These are phyloP conservation scores for Colletotrichum sp. DNA, from an alignment of 2,329 filamentous ascomycete genomes.

Conservation along the genomic window DNA sequence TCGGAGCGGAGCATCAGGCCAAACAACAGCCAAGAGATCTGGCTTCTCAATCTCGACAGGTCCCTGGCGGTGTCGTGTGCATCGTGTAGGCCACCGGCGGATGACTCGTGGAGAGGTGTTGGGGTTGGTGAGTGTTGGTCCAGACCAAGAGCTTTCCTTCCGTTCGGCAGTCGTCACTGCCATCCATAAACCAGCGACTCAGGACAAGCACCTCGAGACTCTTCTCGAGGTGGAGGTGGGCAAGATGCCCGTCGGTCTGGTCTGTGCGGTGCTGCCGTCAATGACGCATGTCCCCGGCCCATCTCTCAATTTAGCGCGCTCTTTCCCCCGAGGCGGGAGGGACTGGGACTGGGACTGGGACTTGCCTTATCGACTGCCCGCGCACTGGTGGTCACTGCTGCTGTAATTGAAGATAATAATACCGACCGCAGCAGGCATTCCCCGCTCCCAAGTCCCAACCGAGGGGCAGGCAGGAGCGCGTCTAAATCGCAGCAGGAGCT, in stretches of 20 bases:
- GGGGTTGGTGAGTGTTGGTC: neutral
- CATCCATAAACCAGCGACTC: neutral
- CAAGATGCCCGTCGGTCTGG: neutral
- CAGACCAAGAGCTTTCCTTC: neutral
- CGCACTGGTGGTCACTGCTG: neutral
- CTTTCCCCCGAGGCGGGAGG: neutral
- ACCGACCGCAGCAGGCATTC: neutral
- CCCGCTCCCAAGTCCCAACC: neutral
- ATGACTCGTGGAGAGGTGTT: neutral
- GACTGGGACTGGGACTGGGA: neutral
- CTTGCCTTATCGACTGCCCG: neutral
- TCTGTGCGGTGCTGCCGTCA: neutral
- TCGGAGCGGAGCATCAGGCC: neutral
- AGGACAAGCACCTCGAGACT: neutral
- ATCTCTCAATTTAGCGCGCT: neutral
- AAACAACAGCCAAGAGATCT: neutral
- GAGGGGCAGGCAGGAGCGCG: neutral
- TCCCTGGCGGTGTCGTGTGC: neutral
- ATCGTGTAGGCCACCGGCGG: neutral
- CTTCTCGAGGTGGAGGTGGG: neutral
- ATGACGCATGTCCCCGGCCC: neutral
- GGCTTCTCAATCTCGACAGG: neutral
- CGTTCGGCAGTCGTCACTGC: neutral
- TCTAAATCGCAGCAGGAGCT: neutral
- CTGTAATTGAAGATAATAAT: neutral